Percentiles rank a stretch among this genome's conserved stretches.
Evolutionary conservation across 345 rosid genomes (phyloP).

Genomic region (Brassica nigra): DNA sequence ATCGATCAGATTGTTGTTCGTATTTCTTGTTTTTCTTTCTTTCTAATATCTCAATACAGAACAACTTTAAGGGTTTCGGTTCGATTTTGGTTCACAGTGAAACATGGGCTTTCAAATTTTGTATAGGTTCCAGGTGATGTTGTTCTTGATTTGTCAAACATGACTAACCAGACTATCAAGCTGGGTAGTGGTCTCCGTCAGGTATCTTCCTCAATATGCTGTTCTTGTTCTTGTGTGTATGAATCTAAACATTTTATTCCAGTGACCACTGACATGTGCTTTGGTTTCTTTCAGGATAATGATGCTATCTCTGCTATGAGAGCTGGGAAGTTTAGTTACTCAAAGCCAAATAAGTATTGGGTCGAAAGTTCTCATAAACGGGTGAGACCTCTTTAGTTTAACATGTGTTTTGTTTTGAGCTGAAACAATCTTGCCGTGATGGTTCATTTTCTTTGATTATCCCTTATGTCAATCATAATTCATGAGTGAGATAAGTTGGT

Average conservation of each 20-base stretch:
- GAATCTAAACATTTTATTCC: neutral
- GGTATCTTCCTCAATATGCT: constrained; percentile 41
- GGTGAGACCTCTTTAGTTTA: constrained; percentile 48
- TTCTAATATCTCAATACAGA: neutral
- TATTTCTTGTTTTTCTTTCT: neutral
- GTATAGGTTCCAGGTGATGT: constrained; percentile 87
- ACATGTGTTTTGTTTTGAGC: neutral
- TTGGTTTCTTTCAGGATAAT: constrained; percentile 49
- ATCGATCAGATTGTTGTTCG: constrained; percentile 63
- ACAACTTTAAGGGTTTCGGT: neutral
- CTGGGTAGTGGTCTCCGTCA: constrained; percentile 89
- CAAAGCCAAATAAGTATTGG: constrained; percentile 51
- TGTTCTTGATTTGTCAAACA: constrained; percentile 68
- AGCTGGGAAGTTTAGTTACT: constrained; percentile 73
- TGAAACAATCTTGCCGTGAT: constrained; percentile 2
- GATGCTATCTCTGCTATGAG: constrained; percentile 69
- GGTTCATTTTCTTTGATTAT: neutral
- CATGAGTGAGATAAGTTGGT: neutral
- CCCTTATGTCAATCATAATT: neutral
- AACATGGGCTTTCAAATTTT: neutral
- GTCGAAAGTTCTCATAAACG: constrained; percentile 77
- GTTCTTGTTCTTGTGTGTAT: neutral
- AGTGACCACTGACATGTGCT: neutral
- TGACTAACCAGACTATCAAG: constrained; percentile 79
- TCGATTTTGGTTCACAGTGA: neutral